phyloP scores from a whole-genome alignment of 2,329 filamentous ascomycete species.

The Penicillium sp. region DNA sequence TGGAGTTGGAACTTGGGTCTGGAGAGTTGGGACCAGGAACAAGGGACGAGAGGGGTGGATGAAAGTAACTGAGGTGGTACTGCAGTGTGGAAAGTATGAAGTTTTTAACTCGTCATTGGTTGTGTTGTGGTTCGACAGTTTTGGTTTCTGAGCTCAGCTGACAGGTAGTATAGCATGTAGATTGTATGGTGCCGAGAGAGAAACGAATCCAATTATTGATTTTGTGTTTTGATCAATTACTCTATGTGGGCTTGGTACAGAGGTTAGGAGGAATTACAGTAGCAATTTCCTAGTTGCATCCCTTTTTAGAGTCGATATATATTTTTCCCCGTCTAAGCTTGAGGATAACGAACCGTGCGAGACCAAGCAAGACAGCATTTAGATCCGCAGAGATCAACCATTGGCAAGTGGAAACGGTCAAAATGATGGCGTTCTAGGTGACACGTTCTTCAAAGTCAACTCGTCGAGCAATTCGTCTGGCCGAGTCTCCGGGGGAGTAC shows the following conservation, averaged over 20 bases:
- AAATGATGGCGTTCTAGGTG: not conserved
- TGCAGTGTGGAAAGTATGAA: not conserved
- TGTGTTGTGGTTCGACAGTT: not conserved
- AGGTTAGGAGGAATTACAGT: not conserved
- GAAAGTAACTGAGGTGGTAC: not conserved
- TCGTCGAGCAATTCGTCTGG: not conserved
- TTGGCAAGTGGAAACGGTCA: not conserved
- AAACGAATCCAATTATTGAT: not conserved
- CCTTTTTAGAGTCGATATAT: not conserved
- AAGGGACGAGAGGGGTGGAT: not conserved
- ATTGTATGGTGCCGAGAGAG: not conserved
- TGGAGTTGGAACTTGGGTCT: not conserved
- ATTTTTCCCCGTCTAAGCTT: not conserved
- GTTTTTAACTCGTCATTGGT: not conserved
- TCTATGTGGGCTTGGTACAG: not conserved
- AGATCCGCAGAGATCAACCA: not conserved
- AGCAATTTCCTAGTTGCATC: not conserved
- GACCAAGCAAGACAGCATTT: not conserved
- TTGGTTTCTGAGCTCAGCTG: not conserved
- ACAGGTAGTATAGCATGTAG: not conserved
- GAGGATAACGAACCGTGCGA: not conserved
- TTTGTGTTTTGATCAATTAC: not conserved
- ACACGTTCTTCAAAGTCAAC: not conserved
- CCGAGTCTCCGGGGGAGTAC: not conserved
- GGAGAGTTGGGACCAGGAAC: not conserved